Conservation (phyloP, 1,284 basidiomycete genomes). For the Fomitopsis palustris region DNA sequence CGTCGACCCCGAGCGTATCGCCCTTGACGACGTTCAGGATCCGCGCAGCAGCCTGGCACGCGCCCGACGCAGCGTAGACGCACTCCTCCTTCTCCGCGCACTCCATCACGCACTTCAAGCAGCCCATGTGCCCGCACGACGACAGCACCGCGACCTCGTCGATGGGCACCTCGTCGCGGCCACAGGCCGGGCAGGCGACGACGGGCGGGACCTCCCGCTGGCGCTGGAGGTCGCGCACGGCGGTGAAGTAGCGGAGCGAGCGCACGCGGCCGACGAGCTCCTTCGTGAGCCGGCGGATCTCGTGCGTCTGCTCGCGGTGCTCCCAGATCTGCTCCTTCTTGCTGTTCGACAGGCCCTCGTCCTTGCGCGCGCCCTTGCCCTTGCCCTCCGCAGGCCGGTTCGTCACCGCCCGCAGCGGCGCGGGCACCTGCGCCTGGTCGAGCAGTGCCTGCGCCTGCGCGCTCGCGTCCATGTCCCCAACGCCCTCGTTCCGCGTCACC, state of each 20-base stretch:
- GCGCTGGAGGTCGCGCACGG: slow-evolving; percentile 85
- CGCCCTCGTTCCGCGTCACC: slow-evolving; percentile 61
- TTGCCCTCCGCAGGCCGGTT: slow-evolving; percentile 33
- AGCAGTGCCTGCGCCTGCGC: slow-evolving; percentile 56
- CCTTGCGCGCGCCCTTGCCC: slow-evolving; percentile 49
- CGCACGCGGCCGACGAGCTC: slow-evolving; percentile 87
- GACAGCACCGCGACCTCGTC: slow-evolving; percentile 81
- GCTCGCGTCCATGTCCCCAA: slow-evolving; percentile 76
- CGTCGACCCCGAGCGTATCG: slow-evolving; percentile 80
- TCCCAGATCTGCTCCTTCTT: slow-evolving; percentile 72
- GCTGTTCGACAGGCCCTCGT: slow-evolving; percentile 52
- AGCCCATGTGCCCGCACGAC: slow-evolving; percentile 88
- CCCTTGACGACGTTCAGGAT: slow-evolving; percentile 81
- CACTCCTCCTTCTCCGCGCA: slow-evolving; percentile 81
- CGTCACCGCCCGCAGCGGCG: slow-evolving; percentile 23
- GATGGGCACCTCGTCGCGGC: slow-evolving; percentile 51
- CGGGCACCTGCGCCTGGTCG: slow-evolving; percentile 55
- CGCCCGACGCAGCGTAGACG: slow-evolving; percentile 63
- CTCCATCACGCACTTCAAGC: slow-evolving; percentile 65
- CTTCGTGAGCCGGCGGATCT: slow-evolving; percentile 78
- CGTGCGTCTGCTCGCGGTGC: slow-evolving; percentile 83
- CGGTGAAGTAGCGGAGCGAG: slow-evolving; percentile 87
- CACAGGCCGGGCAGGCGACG: slow-evolving; percentile 64
- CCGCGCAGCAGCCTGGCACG: slow-evolving; percentile 72
- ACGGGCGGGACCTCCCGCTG: slow-evolving; percentile 54